Conservation (phyloP, 2,329 filamentous ascomycete species). For the Rhexocercosporidium sp. region DNA sequence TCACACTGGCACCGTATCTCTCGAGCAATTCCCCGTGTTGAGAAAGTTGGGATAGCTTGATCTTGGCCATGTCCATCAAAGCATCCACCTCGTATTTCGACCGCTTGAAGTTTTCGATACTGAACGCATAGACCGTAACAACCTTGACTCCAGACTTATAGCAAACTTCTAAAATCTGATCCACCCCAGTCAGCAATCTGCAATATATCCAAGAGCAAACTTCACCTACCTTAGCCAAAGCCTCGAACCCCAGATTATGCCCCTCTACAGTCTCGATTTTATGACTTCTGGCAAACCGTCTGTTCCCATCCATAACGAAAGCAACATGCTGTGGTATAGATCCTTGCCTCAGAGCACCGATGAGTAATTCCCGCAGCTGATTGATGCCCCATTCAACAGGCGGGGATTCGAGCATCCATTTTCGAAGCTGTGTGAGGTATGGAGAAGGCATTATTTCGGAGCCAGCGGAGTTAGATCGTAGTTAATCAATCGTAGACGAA, state of each 20-base stretch:
- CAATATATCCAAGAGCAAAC: neutral
- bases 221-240: slow-evolving; percentile 75
- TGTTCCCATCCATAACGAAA: slow-evolving; percentile 99
- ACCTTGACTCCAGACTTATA: slow-evolving; percentile 97
- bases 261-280: slow-evolving; percentile 97
- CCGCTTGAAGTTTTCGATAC: slow-evolving; percentile 98
- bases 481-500: neutral
- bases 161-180: slow-evolving; percentile 90
- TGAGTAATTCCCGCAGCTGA: slow-evolving; percentile 80
- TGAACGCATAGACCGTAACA: slow-evolving; percentile 97
- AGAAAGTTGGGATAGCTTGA: slow-evolving; percentile 88
- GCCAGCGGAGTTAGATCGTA: neutral
- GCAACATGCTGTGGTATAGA: slow-evolving; percentile 94
- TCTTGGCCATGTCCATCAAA: slow-evolving; percentile 96
- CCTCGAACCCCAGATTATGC: slow-evolving; percentile 94
- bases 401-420: slow-evolving; percentile 85
- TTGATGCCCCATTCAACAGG: slow-evolving; percentile 89
- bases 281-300: slow-evolving; percentile 87
- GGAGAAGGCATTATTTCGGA: slow-evolving; percentile 51
- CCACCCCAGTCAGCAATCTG: slow-evolving; percentile 24
- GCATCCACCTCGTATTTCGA: slow-evolving; percentile 96
- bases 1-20: slow-evolving; percentile 86
- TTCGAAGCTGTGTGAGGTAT: slow-evolving; percentile 65
- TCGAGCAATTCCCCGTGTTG: slow-evolving; percentile 94
- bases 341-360: slow-evolving; percentile 87